phyloP scores from a whole-genome alignment of 441 rosid species.

The Gossypium trilobum region DNA sequence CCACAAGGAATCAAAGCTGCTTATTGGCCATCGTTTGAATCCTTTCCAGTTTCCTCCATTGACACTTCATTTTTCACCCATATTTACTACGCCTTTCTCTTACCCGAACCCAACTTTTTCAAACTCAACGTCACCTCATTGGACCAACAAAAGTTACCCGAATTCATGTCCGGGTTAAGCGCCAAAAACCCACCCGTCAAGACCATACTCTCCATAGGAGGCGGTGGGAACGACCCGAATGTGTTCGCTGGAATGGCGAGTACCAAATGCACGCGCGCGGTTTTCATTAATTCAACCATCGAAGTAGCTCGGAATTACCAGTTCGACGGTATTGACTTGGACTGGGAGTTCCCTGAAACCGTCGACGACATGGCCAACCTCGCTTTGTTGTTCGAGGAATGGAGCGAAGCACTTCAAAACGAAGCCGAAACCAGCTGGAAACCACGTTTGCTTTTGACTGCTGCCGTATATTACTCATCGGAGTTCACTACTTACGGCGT shows the following conservation, averaged over 20 bases:
- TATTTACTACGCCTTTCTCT: constrained; percentile 40
- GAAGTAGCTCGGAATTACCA: constrained; percentile 33
- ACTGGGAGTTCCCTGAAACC: constrained; percentile 43
- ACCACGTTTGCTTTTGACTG: constrained; percentile 29
- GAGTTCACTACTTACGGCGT: constrained; percentile 8
- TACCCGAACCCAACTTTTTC: constrained; percentile 25
- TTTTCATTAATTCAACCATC: constrained; percentile 40
- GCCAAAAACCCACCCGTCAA: constrained; percentile 24
- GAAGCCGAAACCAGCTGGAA: constrained; percentile 25
- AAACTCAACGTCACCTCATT: constrained; percentile 26
- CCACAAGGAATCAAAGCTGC: constrained; percentile 34
- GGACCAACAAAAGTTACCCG: constrained; percentile 24
- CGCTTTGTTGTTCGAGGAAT: constrained; percentile 26
- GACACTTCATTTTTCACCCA: constrained; percentile 40
- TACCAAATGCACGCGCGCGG: constrained; percentile 16
- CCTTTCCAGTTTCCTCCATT: constrained; percentile 25
- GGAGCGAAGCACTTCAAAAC: constrained; percentile 20
- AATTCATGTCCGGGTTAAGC: constrained; percentile 12
- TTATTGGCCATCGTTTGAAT: constrained; percentile 34
- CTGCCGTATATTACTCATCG: constrained; percentile 37
- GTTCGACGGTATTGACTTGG: constrained; percentile 44
- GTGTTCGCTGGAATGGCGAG: constrained; percentile 28
- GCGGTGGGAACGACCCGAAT: constrained; percentile 16
- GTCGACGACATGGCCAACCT: constrained; percentile 32
- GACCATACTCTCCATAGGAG: constrained; percentile 36